Conservation (phyloP, 106 monocot genomes). For the Ottelia alismoides region DNA sequence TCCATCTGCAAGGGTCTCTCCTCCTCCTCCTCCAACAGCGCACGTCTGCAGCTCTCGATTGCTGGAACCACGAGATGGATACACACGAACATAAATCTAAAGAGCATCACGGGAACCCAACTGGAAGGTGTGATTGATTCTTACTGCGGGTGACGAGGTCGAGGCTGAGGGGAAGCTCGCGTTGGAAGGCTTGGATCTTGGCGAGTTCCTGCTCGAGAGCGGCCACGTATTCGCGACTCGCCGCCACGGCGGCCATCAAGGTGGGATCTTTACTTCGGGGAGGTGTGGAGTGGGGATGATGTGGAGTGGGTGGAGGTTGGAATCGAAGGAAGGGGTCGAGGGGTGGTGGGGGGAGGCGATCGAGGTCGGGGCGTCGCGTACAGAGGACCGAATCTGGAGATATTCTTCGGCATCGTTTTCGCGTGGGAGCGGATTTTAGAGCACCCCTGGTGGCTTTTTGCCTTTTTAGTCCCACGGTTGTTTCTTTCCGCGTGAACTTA, state of each 20-base stretch:
- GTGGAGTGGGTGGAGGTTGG: neutral
- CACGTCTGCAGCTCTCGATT: too few relatives aligned
- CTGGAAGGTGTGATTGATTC: neutral
- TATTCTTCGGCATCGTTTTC: too few relatives aligned
- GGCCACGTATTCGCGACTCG: conserved; percentile 9
- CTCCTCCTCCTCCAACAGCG: too few relatives aligned
- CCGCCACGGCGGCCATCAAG: neutral
- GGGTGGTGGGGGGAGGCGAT: neutral
- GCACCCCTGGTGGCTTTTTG: too few relatives aligned
- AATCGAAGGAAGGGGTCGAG: neutral
- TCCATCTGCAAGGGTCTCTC: too few relatives aligned
- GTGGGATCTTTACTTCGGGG: neutral
- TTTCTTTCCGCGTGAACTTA: too few relatives aligned
- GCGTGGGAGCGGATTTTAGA: too few relatives aligned
- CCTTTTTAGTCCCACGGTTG: too few relatives aligned
- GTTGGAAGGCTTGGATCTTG: conserved; percentile 41
- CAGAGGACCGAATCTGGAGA: neutral
- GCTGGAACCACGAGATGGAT: neutral
- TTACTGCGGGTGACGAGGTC: conserved; percentile 35
- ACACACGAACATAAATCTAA: neutral
- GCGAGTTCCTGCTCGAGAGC: conserved; percentile 33
- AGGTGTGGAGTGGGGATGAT: neutral
- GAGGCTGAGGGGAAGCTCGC: conserved; percentile 42
- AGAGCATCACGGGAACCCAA: neutral
- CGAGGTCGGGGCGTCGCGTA: conserved; percentile 27